Evolutionary conservation across 2,329 filamentous ascomycete genomes (phyloP).

Genomic region (Ceratocystis diversiconidia): DNA sequence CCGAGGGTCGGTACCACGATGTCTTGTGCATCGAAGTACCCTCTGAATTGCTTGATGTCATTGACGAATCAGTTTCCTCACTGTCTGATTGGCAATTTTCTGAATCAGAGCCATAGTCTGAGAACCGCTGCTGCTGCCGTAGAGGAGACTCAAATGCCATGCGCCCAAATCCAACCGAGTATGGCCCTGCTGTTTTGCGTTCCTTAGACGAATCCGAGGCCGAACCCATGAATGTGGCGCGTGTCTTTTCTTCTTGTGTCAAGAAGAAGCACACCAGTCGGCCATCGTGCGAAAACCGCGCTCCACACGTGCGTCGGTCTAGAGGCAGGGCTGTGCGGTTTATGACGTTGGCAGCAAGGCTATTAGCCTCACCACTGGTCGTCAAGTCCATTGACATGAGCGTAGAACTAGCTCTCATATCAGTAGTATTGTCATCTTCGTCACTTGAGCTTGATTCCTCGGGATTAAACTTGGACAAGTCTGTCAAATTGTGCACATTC

Average conservation of each 20-base stretch:
- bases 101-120: constrained; percentile 38
- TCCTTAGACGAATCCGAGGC: constrained; percentile 24
- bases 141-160: constrained; percentile 38
- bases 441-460: constrained; percentile 73
- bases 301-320: constrained; percentile 44
- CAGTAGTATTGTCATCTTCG: constrained; percentile 54
- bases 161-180: constrained; percentile 43
- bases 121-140: constrained; percentile 32
- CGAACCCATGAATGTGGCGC: constrained; percentile 28
- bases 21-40: constrained; percentile 48
- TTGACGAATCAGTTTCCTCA: constrained; percentile 25
- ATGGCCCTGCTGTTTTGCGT: constrained; percentile 37
- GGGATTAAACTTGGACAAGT: constrained; percentile 43
- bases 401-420: constrained; percentile 38
- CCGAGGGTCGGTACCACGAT: constrained; percentile 41
- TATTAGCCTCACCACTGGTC: constrained; percentile 39
- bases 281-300: constrained; percentile 47
- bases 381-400: constrained; percentile 49
- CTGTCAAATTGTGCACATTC: constrained; percentile 37
- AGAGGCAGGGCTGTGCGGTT: constrained; percentile 36
- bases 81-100: constrained; percentile 32
- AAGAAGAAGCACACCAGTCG: constrained; percentile 54
- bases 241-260: constrained; percentile 48
- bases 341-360: constrained; percentile 24
- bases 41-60: constrained; percentile 45